Conservation (phyloP, 202 grass and related monocot genomes). For the Hordeum pubiflorum region DNA sequence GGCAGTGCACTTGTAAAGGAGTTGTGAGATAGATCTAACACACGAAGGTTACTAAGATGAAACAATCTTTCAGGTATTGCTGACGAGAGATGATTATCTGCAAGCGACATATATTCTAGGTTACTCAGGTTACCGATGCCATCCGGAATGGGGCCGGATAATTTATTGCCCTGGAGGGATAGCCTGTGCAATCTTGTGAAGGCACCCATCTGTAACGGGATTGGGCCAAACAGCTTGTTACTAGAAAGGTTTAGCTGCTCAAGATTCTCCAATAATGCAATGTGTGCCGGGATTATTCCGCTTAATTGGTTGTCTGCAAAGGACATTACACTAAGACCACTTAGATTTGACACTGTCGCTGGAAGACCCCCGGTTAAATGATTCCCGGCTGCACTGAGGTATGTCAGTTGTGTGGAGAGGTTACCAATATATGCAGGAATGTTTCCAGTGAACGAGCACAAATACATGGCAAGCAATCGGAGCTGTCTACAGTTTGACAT, state of each 20-base stretch:
- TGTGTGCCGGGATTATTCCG: background rate
- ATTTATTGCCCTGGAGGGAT: background rate
- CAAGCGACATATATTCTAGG: background rate
- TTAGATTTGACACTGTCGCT: constrained; percentile 10
- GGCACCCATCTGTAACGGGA: background rate
- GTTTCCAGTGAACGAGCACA: background rate
- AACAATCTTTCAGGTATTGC: constrained; percentile 21
- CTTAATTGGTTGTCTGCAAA: background rate
- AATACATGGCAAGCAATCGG: background rate
- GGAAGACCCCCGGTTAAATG: background rate
- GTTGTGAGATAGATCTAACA: background rate
- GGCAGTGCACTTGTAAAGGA: constrained; percentile 10
- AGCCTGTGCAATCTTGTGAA: background rate
- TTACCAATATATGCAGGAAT: background rate
- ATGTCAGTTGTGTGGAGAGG: background rate
- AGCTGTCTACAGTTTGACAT: background rate
- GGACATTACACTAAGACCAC: background rate
- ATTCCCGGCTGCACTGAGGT: background rate
- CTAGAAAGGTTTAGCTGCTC: background rate
- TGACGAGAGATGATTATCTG: constrained; percentile 10
- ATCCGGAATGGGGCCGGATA: background rate
- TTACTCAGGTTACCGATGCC: background rate
- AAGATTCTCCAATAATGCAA: background rate
- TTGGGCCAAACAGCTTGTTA: background rate
- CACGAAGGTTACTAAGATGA: background rate